Evolutionary conservation across 1,284 basidiomycete species (phyloP), one percentile per base, ranked within the genome.

Genomic region (Exsudoporus floridanus): DNA sequence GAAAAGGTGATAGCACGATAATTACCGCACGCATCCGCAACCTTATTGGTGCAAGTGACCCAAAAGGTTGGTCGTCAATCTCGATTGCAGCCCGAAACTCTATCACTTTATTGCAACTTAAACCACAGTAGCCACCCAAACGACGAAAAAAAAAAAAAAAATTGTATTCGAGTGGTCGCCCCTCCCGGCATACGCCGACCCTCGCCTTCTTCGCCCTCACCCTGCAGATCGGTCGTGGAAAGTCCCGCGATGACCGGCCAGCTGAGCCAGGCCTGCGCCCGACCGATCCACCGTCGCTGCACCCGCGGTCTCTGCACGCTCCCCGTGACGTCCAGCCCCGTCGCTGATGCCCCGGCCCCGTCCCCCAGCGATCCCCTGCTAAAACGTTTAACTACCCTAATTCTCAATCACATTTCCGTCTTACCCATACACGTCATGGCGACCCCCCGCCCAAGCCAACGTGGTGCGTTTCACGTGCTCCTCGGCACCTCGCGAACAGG

Each of bases 101-200:
- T 72, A 69, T 69, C 70, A 72, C 67, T 70, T 72, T 69, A 71
- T 72, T 72, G 47, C 70, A 69, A 71, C 70, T 50, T 56, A 69
- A 71, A 68, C 53, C 49, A 42, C 52, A 41, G 33, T 52, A 41
- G 33, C 23, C 49, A 39, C 35, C 36, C 54, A 38, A 54, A 59
- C 51, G 41, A 47, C 41, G 27, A 34, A 27, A 43, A 16, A 25
- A 34, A 56, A 39, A 46, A 41, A 30, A 19, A 19, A 44, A 42
- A 18, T 33, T 25, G n/a, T 14, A 44, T 49, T 41, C n/a, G n/a
- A n/a, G n/a, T n/a, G n/a, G n/a, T n/a, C n/a, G 50, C 41, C n/a
- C 23, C 34, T 31, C 33, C 35, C 64, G 62, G 67, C 52, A 54
- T 49, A 30, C 28, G n/a, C n/a, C n/a, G n/a, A n/a, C n/a, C n/a